phyloP scores from a whole-genome alignment of 2,329 filamentous ascomycete genomes.

The Colletotrichum spaethianum region DNA sequence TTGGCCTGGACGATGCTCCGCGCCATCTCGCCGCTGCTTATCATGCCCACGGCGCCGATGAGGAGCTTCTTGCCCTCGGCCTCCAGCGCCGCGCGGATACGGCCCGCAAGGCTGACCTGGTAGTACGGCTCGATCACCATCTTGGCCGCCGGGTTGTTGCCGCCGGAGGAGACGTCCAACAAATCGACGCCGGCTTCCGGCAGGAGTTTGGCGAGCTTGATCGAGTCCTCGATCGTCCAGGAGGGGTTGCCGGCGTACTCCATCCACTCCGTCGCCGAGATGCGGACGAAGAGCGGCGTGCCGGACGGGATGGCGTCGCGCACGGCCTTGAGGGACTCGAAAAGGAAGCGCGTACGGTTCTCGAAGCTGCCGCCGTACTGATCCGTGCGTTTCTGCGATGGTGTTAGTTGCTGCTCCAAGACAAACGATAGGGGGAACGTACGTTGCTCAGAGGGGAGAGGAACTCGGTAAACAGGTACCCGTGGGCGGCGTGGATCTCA shows the following conservation, averaged over 20 bases:
- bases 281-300: slow-evolving; percentile 71
- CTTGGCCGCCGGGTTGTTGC: slow-evolving; percentile 74
- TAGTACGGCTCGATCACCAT: slow-evolving; percentile 75
- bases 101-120: slow-evolving; percentile 81
- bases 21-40: slow-evolving; percentile 79
- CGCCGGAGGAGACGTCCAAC: slow-evolving; percentile 85
- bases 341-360: slow-evolving; percentile 74
- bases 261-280: slow-evolving; percentile 76
- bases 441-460: slow-evolving; percentile 71
- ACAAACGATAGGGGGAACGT: slow-evolving; percentile 40
- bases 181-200: slow-evolving; percentile 84
- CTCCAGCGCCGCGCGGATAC: slow-evolving; percentile 76
- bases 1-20: slow-evolving; percentile 66
- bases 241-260: slow-evolving; percentile 60
- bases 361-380: slow-evolving; percentile 76
- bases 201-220: slow-evolving; percentile 77
- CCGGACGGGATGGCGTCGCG: slow-evolving; percentile 65
- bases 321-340: slow-evolving; percentile 67
- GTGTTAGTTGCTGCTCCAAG: background rate
- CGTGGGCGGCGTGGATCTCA: slow-evolving; percentile 76
- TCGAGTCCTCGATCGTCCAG: slow-evolving; percentile 80
- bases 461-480: slow-evolving; percentile 78
- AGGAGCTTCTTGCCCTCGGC: slow-evolving; percentile 66
- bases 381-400: slow-evolving; percentile 68
- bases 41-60: slow-evolving; percentile 82